Evolutionary conservation across 495 filamentous ascomycete genomes (phyloP).

Genomic region (Neurospora intermedia): DNA sequence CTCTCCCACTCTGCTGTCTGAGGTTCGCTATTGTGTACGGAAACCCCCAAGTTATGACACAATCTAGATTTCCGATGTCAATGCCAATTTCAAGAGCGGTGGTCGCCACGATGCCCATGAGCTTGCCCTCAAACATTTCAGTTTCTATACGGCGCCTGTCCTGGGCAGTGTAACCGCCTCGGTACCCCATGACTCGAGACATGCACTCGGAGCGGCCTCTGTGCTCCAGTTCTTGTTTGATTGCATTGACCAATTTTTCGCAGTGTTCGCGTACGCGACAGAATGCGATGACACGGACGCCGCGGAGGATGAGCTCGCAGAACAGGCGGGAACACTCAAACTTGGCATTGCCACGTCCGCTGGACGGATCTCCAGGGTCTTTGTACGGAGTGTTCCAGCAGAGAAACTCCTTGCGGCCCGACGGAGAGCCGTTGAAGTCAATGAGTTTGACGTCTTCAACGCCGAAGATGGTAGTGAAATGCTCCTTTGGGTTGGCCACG

Average conservation of each 20-base stretch:
- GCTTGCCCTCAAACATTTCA: conserved; percentile 94
- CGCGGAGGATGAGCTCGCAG: conserved; percentile 78
- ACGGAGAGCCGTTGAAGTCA: conserved; percentile 88
- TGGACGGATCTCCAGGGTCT: conserved; percentile 76
- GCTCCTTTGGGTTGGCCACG: conserved; percentile 83
- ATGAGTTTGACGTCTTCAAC: conserved; percentile 63
- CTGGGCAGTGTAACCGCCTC: conserved; percentile 92
- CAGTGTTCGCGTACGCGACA: conserved; percentile 79
- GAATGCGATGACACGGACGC: conserved; percentile 90
- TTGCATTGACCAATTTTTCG: conserved; percentile 71
- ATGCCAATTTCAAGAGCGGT: conserved; percentile 89
- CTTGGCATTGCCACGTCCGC: conserved; percentile 73
- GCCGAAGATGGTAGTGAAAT: conserved; percentile 93
- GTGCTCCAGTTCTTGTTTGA: conserved; percentile 61
- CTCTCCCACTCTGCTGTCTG: conserved; percentile 88
- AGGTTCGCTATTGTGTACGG: conserved; percentile 92
- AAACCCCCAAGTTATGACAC: conserved; percentile 88
- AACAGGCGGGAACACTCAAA: conserved; percentile 81
- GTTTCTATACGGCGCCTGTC: conserved; percentile 82
- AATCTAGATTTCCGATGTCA: conserved; percentile 91
- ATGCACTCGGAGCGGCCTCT: conserved; percentile 66
- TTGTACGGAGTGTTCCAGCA: conserved; percentile 98
- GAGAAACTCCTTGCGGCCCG: conserved; percentile 83
- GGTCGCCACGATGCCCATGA: conserved; percentile 89
- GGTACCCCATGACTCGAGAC: conserved; percentile 83